Percentiles rank a stretch among this genome's conserved stretches.
Conservation (phyloP, 768 basidiomycete genomes). For the Termitomyces titanicus region DNA sequence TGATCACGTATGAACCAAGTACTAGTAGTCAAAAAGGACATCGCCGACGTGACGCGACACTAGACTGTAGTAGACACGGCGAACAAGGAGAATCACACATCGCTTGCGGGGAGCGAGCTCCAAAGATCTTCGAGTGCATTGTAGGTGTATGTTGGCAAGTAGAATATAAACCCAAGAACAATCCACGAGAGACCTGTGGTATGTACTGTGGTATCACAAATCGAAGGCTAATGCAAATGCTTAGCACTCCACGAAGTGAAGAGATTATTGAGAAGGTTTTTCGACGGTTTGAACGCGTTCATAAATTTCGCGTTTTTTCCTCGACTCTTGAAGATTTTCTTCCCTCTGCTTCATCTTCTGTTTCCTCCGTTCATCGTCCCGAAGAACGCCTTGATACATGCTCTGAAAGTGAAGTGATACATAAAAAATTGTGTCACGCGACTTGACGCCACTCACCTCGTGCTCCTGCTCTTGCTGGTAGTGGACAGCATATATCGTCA, state of each 20-base stretch:
- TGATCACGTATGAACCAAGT: background rate
- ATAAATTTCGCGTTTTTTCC: slow-evolving; percentile 61
- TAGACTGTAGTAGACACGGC: background rate
- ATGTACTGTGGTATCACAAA: background rate
- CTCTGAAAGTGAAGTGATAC: slow-evolving; percentile 44
- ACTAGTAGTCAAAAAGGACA: background rate
- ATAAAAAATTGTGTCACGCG: background rate
- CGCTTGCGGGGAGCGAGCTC: background rate
- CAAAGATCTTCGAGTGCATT: background rate
- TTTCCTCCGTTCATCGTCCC: slow-evolving; percentile 78
- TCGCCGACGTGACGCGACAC: background rate
- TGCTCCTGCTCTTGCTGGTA: slow-evolving; percentile 81
- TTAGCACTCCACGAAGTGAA: background rate
- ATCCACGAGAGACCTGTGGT: no score
- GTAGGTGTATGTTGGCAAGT: background rate
- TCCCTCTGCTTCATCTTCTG: slow-evolving; percentile 70
- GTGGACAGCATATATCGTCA: slow-evolving; percentile 89
- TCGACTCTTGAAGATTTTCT: slow-evolving; percentile 57
- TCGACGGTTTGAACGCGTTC: slow-evolving; percentile 47
- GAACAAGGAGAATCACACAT: background rate
- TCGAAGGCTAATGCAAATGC: background rate
- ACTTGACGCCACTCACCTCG: slow-evolving; percentile 45
- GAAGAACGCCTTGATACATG: slow-evolving; percentile 89
- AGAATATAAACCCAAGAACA: no score
- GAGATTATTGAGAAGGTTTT: background rate